Evolutionary conservation across 1,284 basidiomycete species (phyloP), one percentile per base, ranked within the genome.

Genomic region (Chondrostereum purpureum): DNA sequence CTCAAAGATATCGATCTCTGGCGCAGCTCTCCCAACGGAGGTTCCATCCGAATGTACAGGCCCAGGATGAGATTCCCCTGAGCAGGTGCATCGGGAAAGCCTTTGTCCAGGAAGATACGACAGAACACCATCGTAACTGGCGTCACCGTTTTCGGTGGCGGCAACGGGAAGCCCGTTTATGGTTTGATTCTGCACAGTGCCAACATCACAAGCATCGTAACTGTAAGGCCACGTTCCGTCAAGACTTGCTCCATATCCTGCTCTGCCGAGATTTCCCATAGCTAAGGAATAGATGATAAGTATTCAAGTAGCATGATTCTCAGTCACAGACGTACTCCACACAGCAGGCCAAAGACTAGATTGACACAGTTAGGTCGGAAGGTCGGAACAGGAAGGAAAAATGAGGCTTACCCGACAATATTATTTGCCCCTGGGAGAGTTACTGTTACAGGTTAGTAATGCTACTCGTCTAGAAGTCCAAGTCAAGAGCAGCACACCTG

Each of bases 1-100:
- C 66, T 89, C 87, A 51, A 90, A 76, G 44, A 89, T 67, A 63
- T 90, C 86, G 46, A 91, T 89, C 62, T 91, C 88, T 0, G 88
- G 88, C 0, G 88, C 84, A 0, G 79, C 64, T 23, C 89, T 71
- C 3, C 88, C 89, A 11, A 86, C 80, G 54, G 75, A 89, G 1
- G 80, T 70, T 12, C 88, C 75, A 51, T 75, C 74, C 12, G 58
- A 43, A 49, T 77, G 70, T 31, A 75, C 65, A 19, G 89, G 89
- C 77, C 77, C n/a, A n/a, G n/a, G n/a, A n/a, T n/a, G n/a, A n/a
- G n/a, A n/a, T n/a, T n/a, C n/a, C n/a, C n/a, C n/a, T 0, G 69
- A 63, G 56, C 90, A 93, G 1, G 89, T 92, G 61, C 90, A 93
- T n/a, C 83, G 68, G 1, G 86, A 89, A 5, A 93, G 68, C 27